Evolutionary conservation across 164 flowering plant species (phyloP).

Genomic region (Vitis riparia): DNA sequence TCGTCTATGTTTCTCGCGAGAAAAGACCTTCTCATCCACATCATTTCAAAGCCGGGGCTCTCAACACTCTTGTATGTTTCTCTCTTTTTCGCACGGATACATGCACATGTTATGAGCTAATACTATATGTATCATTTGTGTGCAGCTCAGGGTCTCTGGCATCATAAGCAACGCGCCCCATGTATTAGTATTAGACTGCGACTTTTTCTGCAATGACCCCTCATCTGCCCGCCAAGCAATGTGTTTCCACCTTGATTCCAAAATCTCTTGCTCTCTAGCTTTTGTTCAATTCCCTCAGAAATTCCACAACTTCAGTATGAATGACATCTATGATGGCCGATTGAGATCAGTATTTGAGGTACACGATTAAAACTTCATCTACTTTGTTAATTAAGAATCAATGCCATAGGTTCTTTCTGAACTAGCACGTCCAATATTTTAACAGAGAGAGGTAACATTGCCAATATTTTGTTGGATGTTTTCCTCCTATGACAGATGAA

Average conservation of each 20-base stretch:
- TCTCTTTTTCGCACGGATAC: neutral
- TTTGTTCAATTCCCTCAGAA: constrained; percentile 59
- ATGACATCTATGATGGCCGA: constrained; percentile 47
- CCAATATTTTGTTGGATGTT: neutral
- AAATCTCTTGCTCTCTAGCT: constrained; percentile 25
- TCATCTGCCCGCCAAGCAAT: constrained; percentile 52
- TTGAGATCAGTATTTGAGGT: constrained; percentile 29
- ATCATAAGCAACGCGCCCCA: constrained; percentile 50
- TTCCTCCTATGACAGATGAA: constrained; percentile 15
- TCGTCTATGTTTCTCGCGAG: constrained; percentile 56
- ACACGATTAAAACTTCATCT: neutral
- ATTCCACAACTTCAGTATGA: constrained; percentile 34
- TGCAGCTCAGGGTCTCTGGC: constrained; percentile 58
- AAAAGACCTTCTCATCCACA: constrained; percentile 42
- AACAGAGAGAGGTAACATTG: too few relatives aligned
- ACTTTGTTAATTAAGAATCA: neutral
- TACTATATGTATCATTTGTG: neutral
- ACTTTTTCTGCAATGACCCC: constrained; percentile 56
- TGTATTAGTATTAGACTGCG: constrained; percentile 52
- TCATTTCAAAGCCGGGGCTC: constrained; percentile 64
- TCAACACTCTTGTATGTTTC: constrained; percentile 44
- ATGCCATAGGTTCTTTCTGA: too few relatives aligned
- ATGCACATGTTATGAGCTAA: neutral
- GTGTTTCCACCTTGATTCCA: constrained; percentile 53
- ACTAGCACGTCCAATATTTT: too few relatives aligned